A percentile compares a stretch with the other conserved stretches of the same genome.
Conservation (phyloP, 257 asterid genomes). For the Nicotiana otophora region DNA sequence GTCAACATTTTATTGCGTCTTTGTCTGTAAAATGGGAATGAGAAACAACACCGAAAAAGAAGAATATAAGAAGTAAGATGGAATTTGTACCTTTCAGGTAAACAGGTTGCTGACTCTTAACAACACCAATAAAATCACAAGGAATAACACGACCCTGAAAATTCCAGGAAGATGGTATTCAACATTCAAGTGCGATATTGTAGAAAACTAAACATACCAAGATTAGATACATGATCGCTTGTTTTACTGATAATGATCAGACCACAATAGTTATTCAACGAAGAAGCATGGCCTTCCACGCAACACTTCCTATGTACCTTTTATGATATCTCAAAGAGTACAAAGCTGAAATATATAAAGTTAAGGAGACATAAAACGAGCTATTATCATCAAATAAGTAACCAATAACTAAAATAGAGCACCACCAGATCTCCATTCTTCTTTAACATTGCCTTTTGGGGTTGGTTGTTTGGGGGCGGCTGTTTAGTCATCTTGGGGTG, state of each 20-base stretch:
- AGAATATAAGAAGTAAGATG: conserved; percentile 2
- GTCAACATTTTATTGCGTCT: not conserved
- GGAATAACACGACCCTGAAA: conserved; percentile 97
- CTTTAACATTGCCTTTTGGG: not conserved
- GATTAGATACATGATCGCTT: not conserved
- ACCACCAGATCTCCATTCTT: not conserved
- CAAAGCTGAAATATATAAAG: not conserved
- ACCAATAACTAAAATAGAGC: not conserved
- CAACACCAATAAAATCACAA: conserved; percentile 95
- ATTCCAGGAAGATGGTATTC: conserved; percentile 11
- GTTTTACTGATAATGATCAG: not conserved
- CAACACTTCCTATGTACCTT: not conserved
- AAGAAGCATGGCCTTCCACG: not conserved
- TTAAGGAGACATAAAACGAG: not conserved
- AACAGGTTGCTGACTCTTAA: conserved; percentile 93
- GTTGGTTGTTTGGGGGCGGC: not conserved
- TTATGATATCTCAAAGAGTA: not conserved
- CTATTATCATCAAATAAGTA: not conserved
- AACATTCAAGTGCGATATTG: not conserved
- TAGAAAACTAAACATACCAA: not conserved
- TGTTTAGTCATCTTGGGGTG: not conserved
- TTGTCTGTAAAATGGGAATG: not conserved
- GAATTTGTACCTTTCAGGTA: conserved; percentile 65
- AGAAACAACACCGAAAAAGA: not conserved
- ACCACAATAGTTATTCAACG: not conserved